Conservation (phyloP, 202 grass and related monocot genomes). For the Bolboschoenoplectus hybrid region DNA sequence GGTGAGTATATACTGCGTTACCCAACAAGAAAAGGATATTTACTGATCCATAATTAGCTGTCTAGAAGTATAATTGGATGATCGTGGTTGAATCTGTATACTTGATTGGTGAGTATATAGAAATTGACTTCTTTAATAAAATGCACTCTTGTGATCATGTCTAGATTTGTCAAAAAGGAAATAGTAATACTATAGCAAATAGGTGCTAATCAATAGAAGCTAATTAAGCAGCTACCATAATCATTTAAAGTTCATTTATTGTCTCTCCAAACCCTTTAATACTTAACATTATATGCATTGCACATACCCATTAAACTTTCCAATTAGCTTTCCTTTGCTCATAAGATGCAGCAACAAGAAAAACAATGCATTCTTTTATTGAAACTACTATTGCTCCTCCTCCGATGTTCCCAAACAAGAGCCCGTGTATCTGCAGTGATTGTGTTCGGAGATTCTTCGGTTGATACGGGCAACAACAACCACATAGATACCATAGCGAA, state of each 20-base stretch:
- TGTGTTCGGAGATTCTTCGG: slow-evolving; percentile 87
- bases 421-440: slow-evolving; percentile 58
- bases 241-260: slow-evolving; percentile 22
- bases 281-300: background rate
- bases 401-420: slow-evolving; percentile 14
- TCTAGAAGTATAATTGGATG: no score
- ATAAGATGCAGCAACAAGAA: slow-evolving; percentile 20
- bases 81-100: no score
- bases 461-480: slow-evolving; percentile 88
- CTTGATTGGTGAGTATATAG: no score
- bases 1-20: no score
- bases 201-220: background rate
- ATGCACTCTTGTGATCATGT: background rate
- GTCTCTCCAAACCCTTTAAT: background rate
- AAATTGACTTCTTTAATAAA: background rate
- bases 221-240: background rate
- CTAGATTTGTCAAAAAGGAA: background rate
- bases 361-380: slow-evolving; percentile 18
- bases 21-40: no score
- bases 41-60: no score
- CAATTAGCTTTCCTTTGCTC: background rate
- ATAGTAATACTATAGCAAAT: background rate
- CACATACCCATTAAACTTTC: slow-evolving; percentile 1
- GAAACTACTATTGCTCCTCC: slow-evolving; percentile 21
- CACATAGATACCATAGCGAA: slow-evolving; percentile 56